Percentiles rank a stretch among this genome's conserved stretches.
These are phyloP conservation scores for Agrocybe pediades DNA, from an alignment of 768 basidiomycete species.

Conservation along the genomic window DNA sequence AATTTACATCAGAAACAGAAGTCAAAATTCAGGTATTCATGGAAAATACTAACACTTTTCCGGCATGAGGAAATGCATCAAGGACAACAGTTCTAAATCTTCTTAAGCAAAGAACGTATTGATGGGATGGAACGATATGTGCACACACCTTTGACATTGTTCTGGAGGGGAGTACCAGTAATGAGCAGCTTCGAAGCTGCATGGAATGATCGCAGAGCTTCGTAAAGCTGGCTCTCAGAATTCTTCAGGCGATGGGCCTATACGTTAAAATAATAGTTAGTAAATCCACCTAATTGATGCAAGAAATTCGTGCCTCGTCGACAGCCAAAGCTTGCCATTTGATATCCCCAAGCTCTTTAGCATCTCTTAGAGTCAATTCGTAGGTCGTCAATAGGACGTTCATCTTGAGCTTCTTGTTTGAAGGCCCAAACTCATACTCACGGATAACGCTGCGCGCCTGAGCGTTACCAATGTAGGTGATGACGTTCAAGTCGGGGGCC, in stretches of 20 bases:
- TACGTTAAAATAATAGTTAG: slow-evolving; percentile 17
- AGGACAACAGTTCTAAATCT: slow-evolving; percentile 78
- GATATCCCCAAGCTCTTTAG: slow-evolving; percentile 86
- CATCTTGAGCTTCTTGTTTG: slow-evolving; percentile 92
- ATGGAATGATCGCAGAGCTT: slow-evolving; percentile 86
- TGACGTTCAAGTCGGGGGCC: slow-evolving; percentile 96
- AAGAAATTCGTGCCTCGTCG: slow-evolving; percentile 71
- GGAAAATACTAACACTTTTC: slow-evolving; percentile 75
- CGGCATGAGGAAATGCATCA: slow-evolving; percentile 99
- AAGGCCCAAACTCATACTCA: slow-evolving; percentile 85
- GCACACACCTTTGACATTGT: slow-evolving; percentile 91
- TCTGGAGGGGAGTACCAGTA: slow-evolving; percentile 97
- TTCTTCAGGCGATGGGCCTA: slow-evolving; percentile 98
- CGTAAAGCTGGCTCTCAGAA: slow-evolving; percentile 95
- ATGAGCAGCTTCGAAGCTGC: slow-evolving; percentile 94
- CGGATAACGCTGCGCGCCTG: slow-evolving; percentile 89
- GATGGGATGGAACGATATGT: not conserved
- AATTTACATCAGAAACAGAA: slow-evolving; percentile 1
- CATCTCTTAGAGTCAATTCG: slow-evolving; percentile 90
- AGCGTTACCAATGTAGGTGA: slow-evolving; percentile 94
- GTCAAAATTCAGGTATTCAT: not conserved
- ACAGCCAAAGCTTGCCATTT: slow-evolving; percentile 98
- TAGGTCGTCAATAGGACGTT: slow-evolving; percentile 98
- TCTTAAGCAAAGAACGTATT: slow-evolving; percentile 4
- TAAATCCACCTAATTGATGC: not conserved